Evolutionary conservation across 164 flowering plant genomes (phyloP), one percentile per base, ranked within the genome.

Genomic region (Stephania cephalantha): DNA sequence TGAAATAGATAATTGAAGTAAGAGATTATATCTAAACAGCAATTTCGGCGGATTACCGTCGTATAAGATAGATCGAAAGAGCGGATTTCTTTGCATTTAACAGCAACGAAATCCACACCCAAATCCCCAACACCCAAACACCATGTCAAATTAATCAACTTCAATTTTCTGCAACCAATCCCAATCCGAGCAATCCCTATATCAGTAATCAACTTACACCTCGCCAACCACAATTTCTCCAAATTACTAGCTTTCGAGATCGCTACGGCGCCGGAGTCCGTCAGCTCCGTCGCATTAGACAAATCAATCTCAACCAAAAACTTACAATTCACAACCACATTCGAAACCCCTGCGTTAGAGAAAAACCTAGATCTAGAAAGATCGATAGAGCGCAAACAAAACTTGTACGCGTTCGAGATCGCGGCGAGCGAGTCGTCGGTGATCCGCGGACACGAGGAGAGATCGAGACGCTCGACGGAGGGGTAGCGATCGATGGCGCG

Each of bases 151-250:
- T 85, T 83, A 46, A 94, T 69, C 71, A 84, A n/a, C 82, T 71
- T 90, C 87, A 94, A 48, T 81, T 87, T 92, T 82, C 77, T 76
- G 71, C 98, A 94, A 25, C 97, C 97, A 68, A 94, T 97, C 0
- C 97, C 97, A 25, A 94, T 85, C 82, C 98, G 91, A 12, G 94
- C 96, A 50, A 94, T 79, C 58, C 98, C 98, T 76, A 94, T 85
- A 83, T 94, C 98, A 12, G 95, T 88, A 18, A 94, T 71, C 80
- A 76, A 20, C 76, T 88, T 92, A 75, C 98, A 92, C 89, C 97
- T 87, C 76, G 77, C 90, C 79, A 94, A 61, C 90, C 90, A 85
- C 83, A 94, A 77, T 82, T 66, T 88, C 87, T 92, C 90, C 84
- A 92, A 71, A 77, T 86, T 88, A 85, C 63, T 83, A 0, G 96